Evolutionary conservation across 495 filamentous ascomycete genomes (phyloP).

Genomic region (Neurospora sp.): DNA sequence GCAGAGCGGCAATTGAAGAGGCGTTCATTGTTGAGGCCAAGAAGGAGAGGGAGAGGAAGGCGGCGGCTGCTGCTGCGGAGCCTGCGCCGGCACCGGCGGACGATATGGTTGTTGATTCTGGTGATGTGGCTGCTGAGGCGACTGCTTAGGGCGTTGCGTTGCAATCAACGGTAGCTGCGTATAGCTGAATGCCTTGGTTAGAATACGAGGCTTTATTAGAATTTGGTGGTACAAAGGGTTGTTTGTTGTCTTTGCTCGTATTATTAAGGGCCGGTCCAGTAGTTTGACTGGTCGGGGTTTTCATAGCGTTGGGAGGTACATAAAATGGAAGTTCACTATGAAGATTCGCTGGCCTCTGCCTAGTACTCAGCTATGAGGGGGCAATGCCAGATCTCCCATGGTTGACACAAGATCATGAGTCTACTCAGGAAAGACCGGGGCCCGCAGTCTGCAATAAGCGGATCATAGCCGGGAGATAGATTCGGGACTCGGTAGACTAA

Average conservation of each 20-base stretch:
- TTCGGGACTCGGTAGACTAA: too few relatives aligned
- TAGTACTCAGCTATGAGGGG: too few relatives aligned
- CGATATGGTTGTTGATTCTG: not conserved
- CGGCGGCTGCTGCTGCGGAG: slow-evolving; percentile 2
- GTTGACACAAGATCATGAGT: too few relatives aligned
- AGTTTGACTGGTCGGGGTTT: not conserved
- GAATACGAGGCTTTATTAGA: not conserved
- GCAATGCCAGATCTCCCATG: too few relatives aligned
- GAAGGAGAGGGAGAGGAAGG: slow-evolving; percentile 17
- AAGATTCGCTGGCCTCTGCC: too few relatives aligned
- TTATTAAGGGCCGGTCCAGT: not conserved
- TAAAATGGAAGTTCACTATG: not conserved
- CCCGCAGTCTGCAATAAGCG: too few relatives aligned
- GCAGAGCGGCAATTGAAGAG: slow-evolving; percentile 80
- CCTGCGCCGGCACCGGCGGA: not conserved
- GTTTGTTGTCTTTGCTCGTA: not conserved
- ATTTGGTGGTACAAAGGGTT: not conserved
- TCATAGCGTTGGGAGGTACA: not conserved
- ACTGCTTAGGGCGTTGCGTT: not conserved
- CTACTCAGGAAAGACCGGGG: too few relatives aligned
- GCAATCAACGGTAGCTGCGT: not conserved
- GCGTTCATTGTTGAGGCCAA: slow-evolving; percentile 38
- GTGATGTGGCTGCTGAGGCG: not conserved
- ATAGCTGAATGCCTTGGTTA: not conserved
- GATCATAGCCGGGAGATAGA: too few relatives aligned